Evolutionary conservation across 2,329 filamentous ascomycete genomes (phyloP).

Genomic region (Penicillium capsulatum): DNA sequence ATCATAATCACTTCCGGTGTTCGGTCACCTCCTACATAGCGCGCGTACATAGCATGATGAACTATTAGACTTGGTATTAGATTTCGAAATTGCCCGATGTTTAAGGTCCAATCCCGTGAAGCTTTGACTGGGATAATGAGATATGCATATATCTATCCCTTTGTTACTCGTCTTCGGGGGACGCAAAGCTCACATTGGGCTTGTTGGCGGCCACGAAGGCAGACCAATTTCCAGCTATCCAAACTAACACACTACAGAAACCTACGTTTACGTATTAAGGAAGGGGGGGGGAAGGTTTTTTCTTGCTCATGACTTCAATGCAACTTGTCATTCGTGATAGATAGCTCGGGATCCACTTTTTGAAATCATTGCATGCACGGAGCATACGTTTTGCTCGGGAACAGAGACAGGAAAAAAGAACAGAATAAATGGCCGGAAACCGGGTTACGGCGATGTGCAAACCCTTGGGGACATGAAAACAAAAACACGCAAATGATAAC

Average conservation of each 20-base stretch:
- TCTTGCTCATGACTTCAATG: slow-evolving; percentile 14
- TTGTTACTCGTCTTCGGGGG: no score
- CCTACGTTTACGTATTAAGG: no score
- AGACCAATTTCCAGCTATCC: no score
- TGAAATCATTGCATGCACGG: slow-evolving; percentile 17
- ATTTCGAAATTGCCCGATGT: not conserved
- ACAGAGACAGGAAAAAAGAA: slow-evolving; percentile 1
- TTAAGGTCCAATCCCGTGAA: not conserved
- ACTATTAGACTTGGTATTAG: slow-evolving; percentile 5
- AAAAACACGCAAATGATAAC: not conserved
- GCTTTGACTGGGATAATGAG: no score
- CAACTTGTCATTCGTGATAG: slow-evolving; percentile 19
- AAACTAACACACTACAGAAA: no score
- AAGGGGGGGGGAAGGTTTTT: no score
- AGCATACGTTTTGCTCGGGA: slow-evolving; percentile 12
- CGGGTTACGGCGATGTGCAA: not conserved
- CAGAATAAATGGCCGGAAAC: not conserved
- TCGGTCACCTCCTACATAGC: slow-evolving; percentile 16
- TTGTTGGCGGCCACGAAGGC: no score
- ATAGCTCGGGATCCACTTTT: slow-evolving; percentile 14
- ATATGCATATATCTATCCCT: not conserved
- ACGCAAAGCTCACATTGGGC: no score
- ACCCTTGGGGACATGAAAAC: not conserved
- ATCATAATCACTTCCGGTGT: slow-evolving; percentile 17
- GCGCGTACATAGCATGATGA: slow-evolving; percentile 19